Conservation (phyloP, 2,329 filamentous ascomycete species). For the Arachnomyces sp. region DNA sequence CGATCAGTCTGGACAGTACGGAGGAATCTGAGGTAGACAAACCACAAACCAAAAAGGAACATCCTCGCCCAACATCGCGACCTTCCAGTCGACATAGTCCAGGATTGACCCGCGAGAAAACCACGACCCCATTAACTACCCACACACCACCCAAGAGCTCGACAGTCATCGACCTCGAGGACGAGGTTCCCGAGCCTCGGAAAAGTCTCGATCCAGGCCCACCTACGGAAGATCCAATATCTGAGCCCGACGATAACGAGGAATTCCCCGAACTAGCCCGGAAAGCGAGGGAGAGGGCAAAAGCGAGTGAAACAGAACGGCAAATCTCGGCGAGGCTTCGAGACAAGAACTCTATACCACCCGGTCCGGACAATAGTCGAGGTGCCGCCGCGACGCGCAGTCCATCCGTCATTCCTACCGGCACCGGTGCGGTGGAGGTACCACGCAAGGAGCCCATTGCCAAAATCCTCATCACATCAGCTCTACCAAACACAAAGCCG, state of each 20-base stretch:
- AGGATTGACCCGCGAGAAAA: conserved; percentile 11
- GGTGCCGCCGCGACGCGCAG: conserved; percentile 5
- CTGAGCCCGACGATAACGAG: conserved; percentile 21
- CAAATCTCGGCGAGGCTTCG: conserved; percentile 2
- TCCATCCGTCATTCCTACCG: conserved; percentile 11
- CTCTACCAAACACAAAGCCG: conserved; percentile 51
- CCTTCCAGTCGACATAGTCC: no score
- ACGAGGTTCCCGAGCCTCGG: conserved; percentile 22
- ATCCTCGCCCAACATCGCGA: no score
- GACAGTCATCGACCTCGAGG: conserved; percentile 3
- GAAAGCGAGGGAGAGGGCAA: conserved; percentile 33
- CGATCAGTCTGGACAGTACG: no score
- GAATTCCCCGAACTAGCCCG: conserved; percentile 36
- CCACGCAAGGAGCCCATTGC: conserved; percentile 43
- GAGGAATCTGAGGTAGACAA: no score
- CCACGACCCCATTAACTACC: background rate
- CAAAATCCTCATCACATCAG: conserved; percentile 60
- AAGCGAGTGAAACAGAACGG: conserved; percentile 19
- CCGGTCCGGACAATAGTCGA: conserved; percentile 8
- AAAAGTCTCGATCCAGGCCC: conserved; percentile 19
- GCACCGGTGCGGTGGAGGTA: background rate
- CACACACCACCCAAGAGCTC: background rate
- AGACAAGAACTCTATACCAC: conserved; percentile 5
- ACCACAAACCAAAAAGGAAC: no score
- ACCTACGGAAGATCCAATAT: no score